Conservation (phyloP, 2,329 filamentous ascomycete genomes). For the Stenocarpella maydis region DNA sequence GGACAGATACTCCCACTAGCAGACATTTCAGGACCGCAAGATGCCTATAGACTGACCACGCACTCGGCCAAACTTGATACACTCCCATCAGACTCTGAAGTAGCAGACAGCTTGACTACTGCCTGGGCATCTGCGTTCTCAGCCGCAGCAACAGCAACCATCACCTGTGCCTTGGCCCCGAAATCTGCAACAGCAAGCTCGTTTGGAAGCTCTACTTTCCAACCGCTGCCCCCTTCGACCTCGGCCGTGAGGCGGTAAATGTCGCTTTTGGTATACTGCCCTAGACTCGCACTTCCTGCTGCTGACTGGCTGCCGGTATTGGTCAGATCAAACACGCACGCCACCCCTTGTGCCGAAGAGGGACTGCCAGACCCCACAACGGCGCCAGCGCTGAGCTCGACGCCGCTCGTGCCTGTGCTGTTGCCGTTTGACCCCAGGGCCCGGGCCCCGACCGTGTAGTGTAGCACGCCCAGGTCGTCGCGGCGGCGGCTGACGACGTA, state of each 20-base stretch:
- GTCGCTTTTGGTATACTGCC: slow-evolving; percentile 34
- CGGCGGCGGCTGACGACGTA: slow-evolving; percentile 56
- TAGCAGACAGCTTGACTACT: slow-evolving; percentile 53
- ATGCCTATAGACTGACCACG: slow-evolving; percentile 37
- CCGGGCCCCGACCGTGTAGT: slow-evolving; percentile 57
- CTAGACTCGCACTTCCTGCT: slow-evolving; percentile 47
- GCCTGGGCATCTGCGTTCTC: slow-evolving; percentile 45
- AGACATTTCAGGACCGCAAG: background rate
- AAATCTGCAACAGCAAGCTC: slow-evolving; percentile 51
- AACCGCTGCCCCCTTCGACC: slow-evolving; percentile 48
- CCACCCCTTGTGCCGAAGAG: slow-evolving; percentile 47
- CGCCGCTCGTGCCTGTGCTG: slow-evolving; percentile 40
- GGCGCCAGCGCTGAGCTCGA: slow-evolving; percentile 34
- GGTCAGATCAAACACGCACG: slow-evolving; percentile 56
- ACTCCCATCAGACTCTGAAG: slow-evolving; percentile 52
- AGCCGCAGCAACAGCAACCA: slow-evolving; percentile 52
- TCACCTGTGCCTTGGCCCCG: slow-evolving; percentile 48
- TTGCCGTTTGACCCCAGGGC: slow-evolving; percentile 49
- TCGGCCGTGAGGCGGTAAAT: background rate
- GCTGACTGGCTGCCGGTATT: slow-evolving; percentile 52
- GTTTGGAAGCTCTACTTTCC: slow-evolving; percentile 54
- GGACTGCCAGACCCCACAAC: background rate
- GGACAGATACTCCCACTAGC: background rate
- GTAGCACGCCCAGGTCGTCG: slow-evolving; percentile 52
- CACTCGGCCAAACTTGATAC: slow-evolving; percentile 45